A percentile compares a stretch with the other conserved stretches of the same genome.
Evolutionary conservation across 768 basidiomycete species (phyloP).

Genomic region (Nidularia pulvinata): DNA sequence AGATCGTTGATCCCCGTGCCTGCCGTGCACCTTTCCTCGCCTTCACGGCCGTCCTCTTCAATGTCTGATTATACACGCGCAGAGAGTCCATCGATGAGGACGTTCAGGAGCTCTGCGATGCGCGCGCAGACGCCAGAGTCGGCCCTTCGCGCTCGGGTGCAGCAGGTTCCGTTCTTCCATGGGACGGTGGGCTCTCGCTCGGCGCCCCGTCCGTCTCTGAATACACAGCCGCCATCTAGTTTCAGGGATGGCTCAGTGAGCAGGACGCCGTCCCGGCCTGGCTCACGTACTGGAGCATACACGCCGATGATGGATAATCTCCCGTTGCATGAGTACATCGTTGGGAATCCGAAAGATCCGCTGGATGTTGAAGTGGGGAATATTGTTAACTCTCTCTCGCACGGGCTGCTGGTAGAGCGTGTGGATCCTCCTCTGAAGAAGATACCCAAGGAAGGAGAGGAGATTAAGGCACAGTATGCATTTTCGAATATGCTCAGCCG

Average conservation of each 20-base stretch:
- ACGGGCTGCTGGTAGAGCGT: conserved; percentile 77
- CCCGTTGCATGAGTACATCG: conserved; percentile 62
- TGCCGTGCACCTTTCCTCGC: conserved; percentile 64
- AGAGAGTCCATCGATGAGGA: conserved; percentile 46
- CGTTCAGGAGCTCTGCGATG: conserved; percentile 39
- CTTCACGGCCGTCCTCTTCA: conserved; percentile 70
- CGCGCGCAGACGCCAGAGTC: conserved; percentile 75
- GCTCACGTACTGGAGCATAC: conserved; percentile 63
- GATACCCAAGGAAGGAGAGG: conserved; percentile 71
- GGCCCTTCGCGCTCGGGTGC: conserved; percentile 54
- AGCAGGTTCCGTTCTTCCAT: conserved; percentile 57
- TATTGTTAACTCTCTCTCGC: conserved; percentile 74
- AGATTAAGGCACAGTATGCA: conserved; percentile 83
- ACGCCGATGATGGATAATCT: conserved; percentile 57
- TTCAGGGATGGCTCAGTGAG: conserved; percentile 60
- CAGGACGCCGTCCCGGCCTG: conserved; percentile 63
- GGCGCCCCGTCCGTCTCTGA: conserved; percentile 32
- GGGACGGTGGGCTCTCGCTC: conserved; percentile 36
- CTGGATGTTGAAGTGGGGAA: conserved; percentile 79
- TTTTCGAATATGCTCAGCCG: conserved; percentile 72
- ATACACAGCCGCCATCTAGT: conserved; percentile 71
- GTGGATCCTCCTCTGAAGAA: conserved; percentile 75
- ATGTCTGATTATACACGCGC: conserved; percentile 64
- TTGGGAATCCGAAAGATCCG: conserved; percentile 71
- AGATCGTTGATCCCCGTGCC: conserved; percentile 85